Percentiles rank a stretch among this genome's conserved stretches.
Conservation (phyloP, 345 rosid species). For the Gossypium stocksii region DNA sequence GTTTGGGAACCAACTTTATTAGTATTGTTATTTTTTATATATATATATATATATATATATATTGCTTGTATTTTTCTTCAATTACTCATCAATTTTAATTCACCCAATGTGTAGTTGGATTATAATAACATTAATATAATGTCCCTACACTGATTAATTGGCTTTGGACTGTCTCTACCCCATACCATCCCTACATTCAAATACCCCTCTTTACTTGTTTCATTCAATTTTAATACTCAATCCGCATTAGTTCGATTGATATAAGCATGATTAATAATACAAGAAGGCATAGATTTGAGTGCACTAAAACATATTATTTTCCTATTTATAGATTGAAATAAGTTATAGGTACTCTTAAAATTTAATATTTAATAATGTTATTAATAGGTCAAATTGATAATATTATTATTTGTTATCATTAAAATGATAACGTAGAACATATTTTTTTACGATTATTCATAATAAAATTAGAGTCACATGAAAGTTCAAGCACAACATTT, state of each 20-base stretch:
- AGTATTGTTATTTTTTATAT: not conserved
- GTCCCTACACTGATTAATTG: conserved; percentile 5
- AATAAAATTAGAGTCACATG: no score
- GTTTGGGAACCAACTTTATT: not conserved
- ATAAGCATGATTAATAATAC: accelerated
- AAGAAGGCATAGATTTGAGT: accelerated
- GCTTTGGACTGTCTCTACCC: not conserved
- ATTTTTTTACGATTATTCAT: no score
- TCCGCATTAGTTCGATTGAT: accelerated
- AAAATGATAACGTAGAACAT: no score
- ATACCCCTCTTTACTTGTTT: conserved; percentile 9
- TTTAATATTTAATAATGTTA: no score
- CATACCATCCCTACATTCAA: not conserved
- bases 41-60: not conserved
- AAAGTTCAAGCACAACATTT: no score
- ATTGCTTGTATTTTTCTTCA: not conserved
- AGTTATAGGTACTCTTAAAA: accelerated
- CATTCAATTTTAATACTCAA: not conserved
- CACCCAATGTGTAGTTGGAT: conserved; percentile 2
- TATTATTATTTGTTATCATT: no score
- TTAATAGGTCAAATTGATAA: no score
- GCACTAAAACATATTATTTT: accelerated
- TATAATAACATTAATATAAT: not conserved
- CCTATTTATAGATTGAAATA: accelerated
- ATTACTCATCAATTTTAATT: not conserved